These are phyloP conservation scores for Blastomyces silverae DNA, from an alignment of 2,329 filamentous ascomycete genomes.

Conservation along the genomic window DNA sequence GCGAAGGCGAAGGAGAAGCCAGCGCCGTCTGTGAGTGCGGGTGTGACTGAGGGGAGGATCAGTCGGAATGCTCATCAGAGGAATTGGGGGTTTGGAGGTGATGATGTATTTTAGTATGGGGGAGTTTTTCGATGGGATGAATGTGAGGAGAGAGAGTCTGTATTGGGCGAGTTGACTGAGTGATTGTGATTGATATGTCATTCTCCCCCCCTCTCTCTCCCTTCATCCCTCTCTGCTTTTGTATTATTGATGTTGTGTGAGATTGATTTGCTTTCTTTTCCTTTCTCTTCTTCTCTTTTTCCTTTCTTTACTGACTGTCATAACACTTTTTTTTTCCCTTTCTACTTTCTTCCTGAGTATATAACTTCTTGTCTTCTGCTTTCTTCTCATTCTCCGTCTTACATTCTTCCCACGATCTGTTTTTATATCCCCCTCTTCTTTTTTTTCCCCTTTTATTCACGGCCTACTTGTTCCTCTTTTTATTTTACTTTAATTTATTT, in stretches of 20 bases:
- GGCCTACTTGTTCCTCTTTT: neutral
- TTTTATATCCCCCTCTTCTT: too few relatives aligned
- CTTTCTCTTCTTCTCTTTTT: neutral
- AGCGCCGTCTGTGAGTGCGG: neutral
- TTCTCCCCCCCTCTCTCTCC: too few relatives aligned
- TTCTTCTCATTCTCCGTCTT: neutral
- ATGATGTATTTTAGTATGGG: conserved; percentile 26
- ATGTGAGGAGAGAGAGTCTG: neutral
- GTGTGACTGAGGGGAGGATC: conserved; percentile 21
- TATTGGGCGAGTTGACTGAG: neutral
- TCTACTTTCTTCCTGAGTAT: too few relatives aligned
- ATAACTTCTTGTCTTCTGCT: neutral
- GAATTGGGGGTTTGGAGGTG: conserved; percentile 41
- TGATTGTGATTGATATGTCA: conserved; percentile 4
- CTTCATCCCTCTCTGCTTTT: neutral
- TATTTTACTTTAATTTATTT: neutral
- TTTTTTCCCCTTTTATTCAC: too few relatives aligned
- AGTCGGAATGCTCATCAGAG: conserved; percentile 31
- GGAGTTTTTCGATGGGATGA: neutral
- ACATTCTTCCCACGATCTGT: too few relatives aligned
- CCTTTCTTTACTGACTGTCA: neutral
- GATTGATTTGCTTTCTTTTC: neutral
- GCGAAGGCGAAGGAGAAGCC: conserved; percentile 15
- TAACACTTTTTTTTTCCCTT: neutral
- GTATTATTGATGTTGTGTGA: conserved; percentile 5